Conservation (phyloP, 306 rosid genomes). For the Glycine tomentella region DNA sequence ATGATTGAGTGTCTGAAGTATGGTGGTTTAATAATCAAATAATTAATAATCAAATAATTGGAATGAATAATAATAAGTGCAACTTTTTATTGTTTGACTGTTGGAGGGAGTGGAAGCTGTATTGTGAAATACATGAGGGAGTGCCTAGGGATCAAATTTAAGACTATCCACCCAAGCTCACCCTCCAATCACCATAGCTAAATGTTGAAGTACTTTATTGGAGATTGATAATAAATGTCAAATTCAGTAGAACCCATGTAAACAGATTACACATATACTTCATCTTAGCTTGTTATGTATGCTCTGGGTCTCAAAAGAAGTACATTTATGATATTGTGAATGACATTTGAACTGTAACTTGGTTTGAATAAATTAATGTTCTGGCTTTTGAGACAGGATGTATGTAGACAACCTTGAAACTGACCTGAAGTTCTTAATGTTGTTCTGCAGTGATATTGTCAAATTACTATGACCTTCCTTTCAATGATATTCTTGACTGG, state of each 20-base stretch:
- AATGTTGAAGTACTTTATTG: constrained; percentile 28
- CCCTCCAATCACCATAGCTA: background rate
- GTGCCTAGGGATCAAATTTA: constrained; percentile 17
- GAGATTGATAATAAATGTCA: constrained; percentile 30
- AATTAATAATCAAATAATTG: constrained; percentile 9
- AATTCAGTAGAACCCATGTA: constrained; percentile 27
- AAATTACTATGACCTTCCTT: constrained; percentile 93
- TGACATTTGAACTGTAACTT: constrained; percentile 27
- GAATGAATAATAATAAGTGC: background rate
- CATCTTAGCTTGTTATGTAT: background rate
- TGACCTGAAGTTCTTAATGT: constrained; percentile 46
- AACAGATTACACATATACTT: constrained; percentile 17
- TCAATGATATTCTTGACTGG: constrained; percentile 96
- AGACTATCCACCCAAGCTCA: constrained; percentile 20
- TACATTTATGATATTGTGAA: background rate
- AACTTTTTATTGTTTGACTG: background rate
- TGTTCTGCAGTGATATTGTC: constrained; percentile 87
- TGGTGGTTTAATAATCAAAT: constrained; percentile 13
- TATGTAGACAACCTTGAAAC: constrained; percentile 26
- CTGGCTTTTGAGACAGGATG: constrained; percentile 36
- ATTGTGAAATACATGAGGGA: background rate
- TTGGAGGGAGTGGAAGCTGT: constrained; percentile 9
- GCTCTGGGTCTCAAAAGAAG: background rate
- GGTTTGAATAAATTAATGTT: constrained; percentile 11
- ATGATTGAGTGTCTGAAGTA: constrained; percentile 17